These are phyloP conservation scores for Chaetomium sp. DNA, from an alignment of 2,329 filamentous ascomycete species.

Conservation along the genomic window DNA sequence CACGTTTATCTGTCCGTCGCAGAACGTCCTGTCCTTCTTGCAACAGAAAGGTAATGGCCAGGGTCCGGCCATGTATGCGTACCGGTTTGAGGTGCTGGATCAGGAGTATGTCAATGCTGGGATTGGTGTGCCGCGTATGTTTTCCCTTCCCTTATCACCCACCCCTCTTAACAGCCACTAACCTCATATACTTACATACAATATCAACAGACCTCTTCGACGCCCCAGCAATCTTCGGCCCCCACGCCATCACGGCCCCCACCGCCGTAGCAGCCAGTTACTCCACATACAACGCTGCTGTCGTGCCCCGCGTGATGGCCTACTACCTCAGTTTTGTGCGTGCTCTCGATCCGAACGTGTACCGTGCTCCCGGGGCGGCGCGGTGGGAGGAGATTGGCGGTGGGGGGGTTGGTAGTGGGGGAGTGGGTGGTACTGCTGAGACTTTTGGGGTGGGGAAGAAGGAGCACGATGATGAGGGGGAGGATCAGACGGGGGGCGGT, in stretches of 20 bases:
- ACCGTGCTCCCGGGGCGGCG: conserved; percentile 31
- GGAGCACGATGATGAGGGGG: no score
- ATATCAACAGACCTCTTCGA: conserved; percentile 32
- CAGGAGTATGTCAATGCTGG: background rate
- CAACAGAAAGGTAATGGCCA: conserved; percentile 8
- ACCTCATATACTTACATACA: no score
- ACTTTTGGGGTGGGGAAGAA: no score
- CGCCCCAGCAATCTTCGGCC: conserved; percentile 43
- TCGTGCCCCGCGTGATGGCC: conserved; percentile 42
- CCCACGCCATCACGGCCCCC: conserved; percentile 27
- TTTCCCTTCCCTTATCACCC: no score
- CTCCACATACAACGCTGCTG: conserved; percentile 36
- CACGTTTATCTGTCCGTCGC: conserved; percentile 40
- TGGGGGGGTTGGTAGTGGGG: conserved; percentile 36
- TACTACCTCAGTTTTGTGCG: conserved; percentile 47
- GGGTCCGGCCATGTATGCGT: conserved; percentile 33
- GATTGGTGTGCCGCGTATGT: no score
- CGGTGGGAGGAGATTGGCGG: conserved; percentile 32
- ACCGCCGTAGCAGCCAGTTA: conserved; percentile 32
- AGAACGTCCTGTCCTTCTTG: conserved; percentile 34
- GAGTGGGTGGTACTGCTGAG: no score
- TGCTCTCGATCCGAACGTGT: conserved; percentile 38
- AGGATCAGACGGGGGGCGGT: no score
- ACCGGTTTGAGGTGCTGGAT: conserved; percentile 45
- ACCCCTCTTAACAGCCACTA: no score